Base-by-base conservation (phyloP, 768 basidiomycete genomes). In the Polyporus arcularius region DNA sequence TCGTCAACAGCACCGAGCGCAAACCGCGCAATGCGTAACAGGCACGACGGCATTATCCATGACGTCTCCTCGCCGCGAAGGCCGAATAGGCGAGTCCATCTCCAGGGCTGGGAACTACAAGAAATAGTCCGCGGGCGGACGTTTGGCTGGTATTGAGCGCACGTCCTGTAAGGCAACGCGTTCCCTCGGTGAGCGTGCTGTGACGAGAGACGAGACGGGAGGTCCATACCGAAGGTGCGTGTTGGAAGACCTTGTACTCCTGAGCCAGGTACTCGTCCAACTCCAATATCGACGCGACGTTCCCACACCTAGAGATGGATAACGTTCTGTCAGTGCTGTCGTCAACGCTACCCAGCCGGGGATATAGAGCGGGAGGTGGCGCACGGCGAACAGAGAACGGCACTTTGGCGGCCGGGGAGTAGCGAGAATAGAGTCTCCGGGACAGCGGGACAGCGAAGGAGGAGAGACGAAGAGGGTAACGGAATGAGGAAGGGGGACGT, bases 191-290 rank as follows among this genome's bases (percentile, higher is more conserved):
- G 26, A 38, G 28, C 31, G 21, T 35, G 35, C 35, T 1, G 11
- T 11, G n/a, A 11, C 35, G 35, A n/a, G 4, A 1, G 2, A 48
- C 9, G n/a, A 26, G 45, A 15, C 59, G 26, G 50, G 59, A 28
- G 55, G 16, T 40, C 80, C 88, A 69, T 73, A 92, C 92, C 73
- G 92, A 82, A 1, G 93, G 86, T 6, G 96, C 96, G 69, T 94
- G 92, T 43, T 86, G 82, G 75, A 99, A 98, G 16, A 96, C 94
- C 71, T 96, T 96, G 77, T 98, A 99, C 73, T 95, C 92, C 72
- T 97, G 95, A 30, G 85, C 85, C 32, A 98, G 83, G 67, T 94
- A 82, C 67, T 98, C 97, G 73, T 98, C 95, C 53, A 99, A 80
- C 72, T 96, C 90, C 16, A 98, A 80, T 68, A 98, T 95, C 31